phyloP scores from a whole-genome alignment of 177 flowering plant species.

The Vitis hybrid region DNA sequence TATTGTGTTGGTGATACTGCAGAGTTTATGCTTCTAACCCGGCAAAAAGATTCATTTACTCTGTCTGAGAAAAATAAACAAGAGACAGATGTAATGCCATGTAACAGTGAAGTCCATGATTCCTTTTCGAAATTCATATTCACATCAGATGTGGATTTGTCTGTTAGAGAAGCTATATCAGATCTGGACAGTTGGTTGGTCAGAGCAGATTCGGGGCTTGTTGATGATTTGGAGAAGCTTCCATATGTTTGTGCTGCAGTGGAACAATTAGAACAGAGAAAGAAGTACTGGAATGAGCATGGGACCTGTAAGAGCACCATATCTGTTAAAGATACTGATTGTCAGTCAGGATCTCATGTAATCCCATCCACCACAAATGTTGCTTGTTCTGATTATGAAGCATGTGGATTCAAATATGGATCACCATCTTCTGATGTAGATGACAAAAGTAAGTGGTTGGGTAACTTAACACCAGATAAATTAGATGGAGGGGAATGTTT shows the following conservation, averaged over 20 bases:
- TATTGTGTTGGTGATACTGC: constrained; percentile 62
- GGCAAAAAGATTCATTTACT: constrained; percentile 66
- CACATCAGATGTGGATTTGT: constrained; percentile 76
- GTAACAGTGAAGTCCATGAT: constrained; percentile 26
- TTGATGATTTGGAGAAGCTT: constrained; percentile 84
- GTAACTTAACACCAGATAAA: constrained; percentile 15
- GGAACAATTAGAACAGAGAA: constrained; percentile 73
- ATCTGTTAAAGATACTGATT: constrained; percentile 17
- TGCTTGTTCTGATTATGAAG: constrained; percentile 14
- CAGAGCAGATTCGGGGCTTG: constrained; percentile 83
- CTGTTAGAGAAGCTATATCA: constrained; percentile 68
- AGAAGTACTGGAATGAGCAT: constrained; percentile 68
- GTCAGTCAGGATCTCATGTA: constrained; percentile 20
- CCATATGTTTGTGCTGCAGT: constrained; percentile 94
- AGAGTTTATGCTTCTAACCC: constrained; percentile 73
- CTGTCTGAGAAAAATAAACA: constrained; percentile 42
- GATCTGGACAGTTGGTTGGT: constrained; percentile 86
- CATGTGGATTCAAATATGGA: constrained; percentile 7
- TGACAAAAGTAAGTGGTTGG: constrained; percentile 17
- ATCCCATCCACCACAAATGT: constrained; percentile 16
- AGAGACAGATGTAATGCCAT: constrained; percentile 10
- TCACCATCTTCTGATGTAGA: constrained; percentile 12
- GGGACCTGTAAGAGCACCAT: constrained; percentile 20
- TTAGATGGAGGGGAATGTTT: constrained; percentile 21
- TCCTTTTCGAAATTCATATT: constrained; percentile 77